Base-by-base conservation (phyloP, 257 asterid species). In the Scutellaria baicalensis region DNA sequence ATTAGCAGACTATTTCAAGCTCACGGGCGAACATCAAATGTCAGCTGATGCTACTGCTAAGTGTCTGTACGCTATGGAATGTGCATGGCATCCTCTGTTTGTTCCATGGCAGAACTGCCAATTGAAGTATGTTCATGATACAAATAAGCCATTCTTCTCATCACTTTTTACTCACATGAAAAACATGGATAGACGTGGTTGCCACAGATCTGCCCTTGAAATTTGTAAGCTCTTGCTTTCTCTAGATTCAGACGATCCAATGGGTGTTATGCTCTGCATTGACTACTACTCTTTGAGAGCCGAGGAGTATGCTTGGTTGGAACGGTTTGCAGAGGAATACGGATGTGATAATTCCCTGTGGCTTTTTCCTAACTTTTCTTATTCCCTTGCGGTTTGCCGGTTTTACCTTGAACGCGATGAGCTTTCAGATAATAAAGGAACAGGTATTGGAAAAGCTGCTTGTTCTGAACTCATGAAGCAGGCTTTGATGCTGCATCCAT, bases 141-240 rank as follows among this genome's bases (percentile, higher is more conserved):
- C 85, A 16, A 93, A 93, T 86, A 93, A 80, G 76, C 92, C 94
- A 17, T 77, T 93, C 61, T 93, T 91, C 84, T 72, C 86, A n/a
- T 72, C 91, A 16, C 92, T 93, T 64, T 90, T 87, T 49, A 74
- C 82, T 43, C 92, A 93, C 85, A 89, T 93, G 92, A 93, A 83
- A 79, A 87, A 84, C 83, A 90, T 93, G 98, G 98, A 91, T 76
- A 80, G 92, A 68, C 93, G 97, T 44, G 97, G 98, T 56, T 91
- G 96, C 82, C 97, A 93, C 72, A 87, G 97, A 52, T 87, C 92
- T 55, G 97, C 98, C 13, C 95, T 93, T 44, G 98, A 93, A 80
- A 84, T 88, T 77, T 91, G 96, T 72, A 93, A 93, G 81, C 80
- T 93, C 47, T 82, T 93, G 79, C 94, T 89, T 73, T 84, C 96